Evolutionary conservation across 2,329 filamentous ascomycete species (phyloP).

Genomic region (Botrytis aclada): DNA sequence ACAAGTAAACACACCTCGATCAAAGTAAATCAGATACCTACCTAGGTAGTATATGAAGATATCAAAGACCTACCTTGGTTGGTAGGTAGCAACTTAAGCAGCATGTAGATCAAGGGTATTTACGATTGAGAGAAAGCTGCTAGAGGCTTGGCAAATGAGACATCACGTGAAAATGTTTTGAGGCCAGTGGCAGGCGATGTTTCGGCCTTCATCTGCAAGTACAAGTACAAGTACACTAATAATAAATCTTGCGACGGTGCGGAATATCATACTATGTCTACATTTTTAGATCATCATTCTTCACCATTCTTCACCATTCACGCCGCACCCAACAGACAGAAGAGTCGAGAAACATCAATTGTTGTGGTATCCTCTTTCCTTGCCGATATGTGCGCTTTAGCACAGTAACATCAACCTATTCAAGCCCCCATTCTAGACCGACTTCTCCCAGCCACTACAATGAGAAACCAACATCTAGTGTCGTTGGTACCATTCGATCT

Average conservation of each 20-base stretch:
- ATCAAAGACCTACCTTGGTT: not conserved
- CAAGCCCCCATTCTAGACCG: conserved; percentile 1
- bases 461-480: not conserved
- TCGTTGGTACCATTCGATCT: not conserved
- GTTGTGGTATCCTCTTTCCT: not conserved
- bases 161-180: not conserved
- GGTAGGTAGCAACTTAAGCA: not conserved
- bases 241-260: not conserved
- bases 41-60: not conserved
- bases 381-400: not conserved
- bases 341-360: not conserved
- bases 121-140: not conserved
- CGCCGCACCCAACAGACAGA: not conserved
- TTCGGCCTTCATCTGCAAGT: not conserved
- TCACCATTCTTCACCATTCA: not conserved
- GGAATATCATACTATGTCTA: not conserved
- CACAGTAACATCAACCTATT: not conserved
- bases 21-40: not conserved
- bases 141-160: not conserved
- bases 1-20: not conserved
- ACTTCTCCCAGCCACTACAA: not conserved
- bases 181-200: not conserved
- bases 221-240: too few relatives aligned
- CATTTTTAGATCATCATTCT: not conserved
- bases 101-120: not conserved